Conservation (phyloP, 352 stramenopile species). For the Plasmopara viticola region DNA sequence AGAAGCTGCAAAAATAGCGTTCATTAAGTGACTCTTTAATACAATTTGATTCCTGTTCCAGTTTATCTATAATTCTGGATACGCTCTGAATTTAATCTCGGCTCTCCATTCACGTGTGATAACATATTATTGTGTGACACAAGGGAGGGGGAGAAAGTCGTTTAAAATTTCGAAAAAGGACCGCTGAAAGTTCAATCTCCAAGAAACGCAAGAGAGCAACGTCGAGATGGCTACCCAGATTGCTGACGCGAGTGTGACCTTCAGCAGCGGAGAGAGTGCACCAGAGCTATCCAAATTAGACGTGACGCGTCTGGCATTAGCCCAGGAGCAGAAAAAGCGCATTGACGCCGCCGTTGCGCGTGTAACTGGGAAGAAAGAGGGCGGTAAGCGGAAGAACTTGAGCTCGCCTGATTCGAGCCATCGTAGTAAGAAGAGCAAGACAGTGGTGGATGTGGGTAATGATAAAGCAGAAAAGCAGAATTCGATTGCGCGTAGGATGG, state of each 20-base stretch:
- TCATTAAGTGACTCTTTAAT: too few relatives aligned
- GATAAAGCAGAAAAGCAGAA: conserved; percentile 29
- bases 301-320: conserved; percentile 45
- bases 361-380: conserved; percentile 49
- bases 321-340: conserved; percentile 63
- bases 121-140: too few relatives aligned
- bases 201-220: conserved; percentile 6
- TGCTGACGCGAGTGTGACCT: conserved; percentile 30
- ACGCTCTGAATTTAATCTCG: too few relatives aligned
- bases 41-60: too few relatives aligned
- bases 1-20: too few relatives aligned
- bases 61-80: too few relatives aligned
- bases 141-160: not conserved
- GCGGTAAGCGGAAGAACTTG: conserved; percentile 54
- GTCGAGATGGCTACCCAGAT: conserved; percentile 53
- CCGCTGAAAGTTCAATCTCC: conserved; percentile 12
- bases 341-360: conserved; percentile 55
- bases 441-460: conserved; percentile 24
- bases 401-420: conserved; percentile 37
- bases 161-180: conserved; percentile 30
- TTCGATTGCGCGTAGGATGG: conserved; percentile 37
- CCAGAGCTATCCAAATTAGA: conserved; percentile 68
- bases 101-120: too few relatives aligned
- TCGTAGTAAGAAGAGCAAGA: conserved; percentile 45
- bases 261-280: conserved; percentile 35